phyloP scores from a whole-genome alignment of 805 yeast genomes.

The Wickerhamiella brachini region DNA sequence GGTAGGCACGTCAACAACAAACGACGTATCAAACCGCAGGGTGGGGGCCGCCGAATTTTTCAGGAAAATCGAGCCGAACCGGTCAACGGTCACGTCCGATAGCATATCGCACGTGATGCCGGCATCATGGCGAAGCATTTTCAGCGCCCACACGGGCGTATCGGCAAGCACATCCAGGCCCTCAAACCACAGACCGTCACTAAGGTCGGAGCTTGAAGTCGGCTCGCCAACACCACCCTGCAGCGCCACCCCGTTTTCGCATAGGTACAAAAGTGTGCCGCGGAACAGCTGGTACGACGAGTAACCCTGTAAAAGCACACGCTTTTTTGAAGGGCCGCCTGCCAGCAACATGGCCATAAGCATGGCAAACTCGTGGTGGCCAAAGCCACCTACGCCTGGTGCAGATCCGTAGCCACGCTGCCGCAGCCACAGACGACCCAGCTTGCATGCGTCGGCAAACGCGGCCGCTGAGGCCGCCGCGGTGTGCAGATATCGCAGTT shows the following conservation, averaged over 20 bases:
- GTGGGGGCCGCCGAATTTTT: conserved; percentile 35
- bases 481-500: conserved; percentile 62
- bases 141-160: conserved; percentile 57
- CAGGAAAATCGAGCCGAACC: conserved; percentile 67
- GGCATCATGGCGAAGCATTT: conserved; percentile 50
- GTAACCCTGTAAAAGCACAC: conserved; percentile 70
- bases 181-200: not conserved
- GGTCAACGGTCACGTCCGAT: conserved; percentile 68
- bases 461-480: conserved; percentile 42
- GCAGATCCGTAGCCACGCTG: conserved; percentile 71
- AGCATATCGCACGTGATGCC: conserved; percentile 50
- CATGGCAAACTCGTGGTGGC: conserved; percentile 77
- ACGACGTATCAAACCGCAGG: conserved; percentile 50
- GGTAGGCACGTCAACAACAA: conserved; percentile 30
- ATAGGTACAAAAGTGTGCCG: conserved; percentile 70
- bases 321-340: conserved; percentile 57
- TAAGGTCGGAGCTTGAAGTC: not conserved
- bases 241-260: conserved; percentile 28
- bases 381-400: conserved; percentile 66
- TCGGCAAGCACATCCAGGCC: conserved; percentile 71
- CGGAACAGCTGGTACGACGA: conserved; percentile 89
- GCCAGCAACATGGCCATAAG: conserved; percentile 67
- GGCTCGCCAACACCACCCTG: not conserved
- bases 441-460: conserved; percentile 72
- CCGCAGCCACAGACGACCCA: conserved; percentile 80